These are phyloP conservation scores for Candolleomyces efflorescens DNA, from an alignment of 768 basidiomycete species.

Conservation along the genomic window DNA sequence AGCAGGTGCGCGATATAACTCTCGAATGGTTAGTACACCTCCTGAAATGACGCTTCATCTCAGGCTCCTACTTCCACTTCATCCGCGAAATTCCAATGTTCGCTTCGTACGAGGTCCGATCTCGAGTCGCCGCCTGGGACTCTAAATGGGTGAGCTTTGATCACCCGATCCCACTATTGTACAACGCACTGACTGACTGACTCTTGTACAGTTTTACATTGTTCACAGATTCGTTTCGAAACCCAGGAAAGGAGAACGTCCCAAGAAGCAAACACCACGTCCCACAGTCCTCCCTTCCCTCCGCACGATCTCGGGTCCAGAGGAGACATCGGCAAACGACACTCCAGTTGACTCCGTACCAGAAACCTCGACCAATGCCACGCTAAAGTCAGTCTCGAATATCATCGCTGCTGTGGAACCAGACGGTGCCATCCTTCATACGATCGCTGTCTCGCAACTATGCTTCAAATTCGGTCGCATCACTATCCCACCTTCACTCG, in stretches of 20 bases:
- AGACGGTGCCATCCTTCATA: conserved; percentile 59
- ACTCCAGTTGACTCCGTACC: neutral
- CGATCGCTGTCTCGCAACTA: conserved; percentile 55
- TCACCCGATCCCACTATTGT: neutral
- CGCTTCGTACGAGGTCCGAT: conserved; percentile 54
- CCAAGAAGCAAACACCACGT: neutral
- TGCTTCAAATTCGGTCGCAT: conserved; percentile 66
- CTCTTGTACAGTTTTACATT: conserved; percentile 46
- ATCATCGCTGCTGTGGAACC: conserved; percentile 25
- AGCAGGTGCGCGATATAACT: conserved; percentile 35
- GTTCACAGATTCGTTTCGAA: conserved; percentile 52
- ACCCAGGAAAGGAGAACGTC: neutral
- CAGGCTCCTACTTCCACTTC: conserved; percentile 57
- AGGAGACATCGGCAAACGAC: neutral
- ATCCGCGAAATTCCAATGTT: conserved; percentile 69
- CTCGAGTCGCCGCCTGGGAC: conserved; percentile 61
- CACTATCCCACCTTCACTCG: conserved; percentile 67
- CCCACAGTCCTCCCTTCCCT: neutral
- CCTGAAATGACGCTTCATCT: conserved; percentile 27
- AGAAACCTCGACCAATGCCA: neutral
- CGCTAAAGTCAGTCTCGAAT: neutral
- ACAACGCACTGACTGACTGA: no score
- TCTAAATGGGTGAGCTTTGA: conserved; percentile 64
- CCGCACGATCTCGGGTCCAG: neutral
- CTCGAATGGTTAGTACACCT: neutral